Base-by-base conservation (phyloP, 495 filamentous ascomycete species). In the Tuber magnatum region DNA sequence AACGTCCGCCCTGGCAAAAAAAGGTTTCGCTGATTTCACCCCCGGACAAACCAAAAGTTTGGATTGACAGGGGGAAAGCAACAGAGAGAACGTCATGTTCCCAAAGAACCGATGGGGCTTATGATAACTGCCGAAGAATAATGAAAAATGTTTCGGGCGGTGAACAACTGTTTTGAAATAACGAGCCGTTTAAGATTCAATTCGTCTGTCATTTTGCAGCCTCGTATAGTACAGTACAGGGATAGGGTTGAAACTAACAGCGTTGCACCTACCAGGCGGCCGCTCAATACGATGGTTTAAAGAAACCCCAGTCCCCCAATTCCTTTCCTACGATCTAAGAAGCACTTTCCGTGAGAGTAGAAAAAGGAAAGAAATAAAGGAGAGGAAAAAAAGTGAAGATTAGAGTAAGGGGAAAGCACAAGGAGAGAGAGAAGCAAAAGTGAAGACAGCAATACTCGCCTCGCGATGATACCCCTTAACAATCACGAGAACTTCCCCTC, bases 121-220 rank as follows among this genome's bases (percentile, higher is more conserved):
- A 2, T 40, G 7, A 40, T 40, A 65, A 65, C 56, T 65, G 28
- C 56, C 56, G 56, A 20, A 65, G 56, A 35, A 65, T 35, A 65
- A 35, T 65, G 56, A 65, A 65, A 65, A 65, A 65, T 65, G 56
- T 65, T 65, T 65, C 56, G 56, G 28, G 28, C 35, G 56, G 56
- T 20, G 56, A 35, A 65, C 28, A 65, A 32, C 56, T 65, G 56
- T 65, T 65, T 65, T 65, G 56, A 65, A 65, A 65, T 65, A 35
- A 20, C 28, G 32, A 65, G 28, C 24, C 3, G 32, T 65, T 4
- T 65, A 12, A 28, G 56, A 65, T 35, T 65, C 56, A 65, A 65
- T 65, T 65, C 56, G 56, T 65, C 56, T 65, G 28, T 65, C 56
- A 65, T 32, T 32, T 65, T 3, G 56, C 14, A 65, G 28, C 56